These are phyloP conservation scores for Peronospora destructor DNA, from an alignment of 352 stramenopile genomes.

Conservation along the genomic window DNA sequence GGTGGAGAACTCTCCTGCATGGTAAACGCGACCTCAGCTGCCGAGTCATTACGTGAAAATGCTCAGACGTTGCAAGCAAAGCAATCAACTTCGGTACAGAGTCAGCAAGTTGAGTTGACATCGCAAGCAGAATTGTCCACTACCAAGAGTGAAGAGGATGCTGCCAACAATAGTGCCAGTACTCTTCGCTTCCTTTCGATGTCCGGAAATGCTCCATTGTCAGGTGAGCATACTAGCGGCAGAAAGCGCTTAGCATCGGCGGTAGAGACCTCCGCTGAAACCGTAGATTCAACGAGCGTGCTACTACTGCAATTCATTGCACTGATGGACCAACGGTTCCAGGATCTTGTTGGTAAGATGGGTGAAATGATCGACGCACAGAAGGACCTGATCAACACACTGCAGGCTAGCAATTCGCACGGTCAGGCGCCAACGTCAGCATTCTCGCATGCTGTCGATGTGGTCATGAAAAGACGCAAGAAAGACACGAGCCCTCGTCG, in stretches of 20 bases:
- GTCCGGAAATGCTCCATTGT: neutral
- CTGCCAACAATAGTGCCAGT: neutral
- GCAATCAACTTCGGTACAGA: constrained; percentile 3
- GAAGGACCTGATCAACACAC: constrained; percentile 53
- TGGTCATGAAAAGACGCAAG: constrained; percentile 41
- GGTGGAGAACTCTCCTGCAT: constrained; percentile 5
- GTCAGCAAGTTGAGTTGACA: constrained; percentile 6
- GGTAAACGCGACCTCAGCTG: constrained; percentile 2
- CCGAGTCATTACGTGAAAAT: constrained; percentile 2
- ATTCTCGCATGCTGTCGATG: constrained; percentile 27
- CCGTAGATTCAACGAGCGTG: constrained; percentile 29
- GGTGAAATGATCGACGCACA: constrained; percentile 70
- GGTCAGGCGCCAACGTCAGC: constrained; percentile 29
- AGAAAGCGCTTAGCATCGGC: constrained; percentile 27
- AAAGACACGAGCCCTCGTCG: constrained; percentile 18
- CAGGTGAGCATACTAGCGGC: constrained; percentile 11
- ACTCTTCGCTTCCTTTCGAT: neutral
- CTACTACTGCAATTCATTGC: constrained; percentile 50
- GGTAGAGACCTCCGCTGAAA: constrained; percentile 19
- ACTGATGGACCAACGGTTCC: constrained; percentile 63
- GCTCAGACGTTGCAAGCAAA: constrained; percentile 12
- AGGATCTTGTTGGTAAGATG: constrained; percentile 72
- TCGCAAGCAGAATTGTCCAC: constrained; percentile 9
- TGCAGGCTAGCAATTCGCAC: constrained; percentile 39
- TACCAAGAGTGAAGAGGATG: constrained; percentile 3